A percentile compares a stretch with the other conserved stretches of the same genome.
These are phyloP conservation scores for Globisporangium nodosum DNA, from an alignment of 352 stramenopile genomes.

Conservation along the genomic window DNA sequence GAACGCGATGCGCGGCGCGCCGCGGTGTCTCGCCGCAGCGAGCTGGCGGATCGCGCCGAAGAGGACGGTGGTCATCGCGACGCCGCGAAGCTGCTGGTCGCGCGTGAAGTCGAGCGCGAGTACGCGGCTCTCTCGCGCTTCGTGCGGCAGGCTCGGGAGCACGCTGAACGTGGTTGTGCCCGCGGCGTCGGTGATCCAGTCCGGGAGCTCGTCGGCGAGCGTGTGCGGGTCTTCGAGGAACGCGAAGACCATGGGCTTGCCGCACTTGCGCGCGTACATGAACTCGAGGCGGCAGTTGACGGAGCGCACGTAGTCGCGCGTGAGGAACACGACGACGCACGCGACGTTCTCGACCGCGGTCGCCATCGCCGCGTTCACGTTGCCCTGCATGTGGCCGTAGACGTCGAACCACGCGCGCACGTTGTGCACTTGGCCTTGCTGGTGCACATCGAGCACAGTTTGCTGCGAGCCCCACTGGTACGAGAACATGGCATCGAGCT, in stretches of 20 bases:
- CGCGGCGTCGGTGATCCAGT: constrained; percentile 31
- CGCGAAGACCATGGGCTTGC: constrained; percentile 41
- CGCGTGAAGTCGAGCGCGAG: constrained; percentile 28
- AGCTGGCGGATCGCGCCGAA: constrained; percentile 38
- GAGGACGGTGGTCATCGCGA: constrained; percentile 27
- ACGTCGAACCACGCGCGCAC: constrained; percentile 51
- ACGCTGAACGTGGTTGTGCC: constrained; percentile 28
- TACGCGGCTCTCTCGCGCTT: constrained; percentile 8
- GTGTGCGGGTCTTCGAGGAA: constrained; percentile 30
- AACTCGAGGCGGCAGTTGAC: constrained; percentile 62
- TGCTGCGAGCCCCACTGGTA: constrained; percentile 48
- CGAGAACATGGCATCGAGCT: constrained; percentile 53
- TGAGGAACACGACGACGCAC: constrained; percentile 53
- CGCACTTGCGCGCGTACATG: constrained; percentile 30
- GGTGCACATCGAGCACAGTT: constrained; percentile 32
- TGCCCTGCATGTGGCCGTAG: constrained; percentile 61
- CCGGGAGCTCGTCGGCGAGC: constrained; percentile 18
- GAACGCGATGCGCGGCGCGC: constrained; percentile 21
- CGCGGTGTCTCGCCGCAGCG: constrained; percentile 20
- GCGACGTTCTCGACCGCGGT: constrained; percentile 47
- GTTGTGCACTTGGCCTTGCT: constrained; percentile 32
- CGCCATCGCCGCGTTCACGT: constrained; percentile 59
- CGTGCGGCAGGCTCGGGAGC: constrained; percentile 21
- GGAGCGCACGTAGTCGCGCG: constrained; percentile 33
- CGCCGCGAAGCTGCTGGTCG: constrained; percentile 19